phyloP scores from a whole-genome alignment of 1,139 yeast genomes.

The Groenewaldozyma sp. region DNA sequence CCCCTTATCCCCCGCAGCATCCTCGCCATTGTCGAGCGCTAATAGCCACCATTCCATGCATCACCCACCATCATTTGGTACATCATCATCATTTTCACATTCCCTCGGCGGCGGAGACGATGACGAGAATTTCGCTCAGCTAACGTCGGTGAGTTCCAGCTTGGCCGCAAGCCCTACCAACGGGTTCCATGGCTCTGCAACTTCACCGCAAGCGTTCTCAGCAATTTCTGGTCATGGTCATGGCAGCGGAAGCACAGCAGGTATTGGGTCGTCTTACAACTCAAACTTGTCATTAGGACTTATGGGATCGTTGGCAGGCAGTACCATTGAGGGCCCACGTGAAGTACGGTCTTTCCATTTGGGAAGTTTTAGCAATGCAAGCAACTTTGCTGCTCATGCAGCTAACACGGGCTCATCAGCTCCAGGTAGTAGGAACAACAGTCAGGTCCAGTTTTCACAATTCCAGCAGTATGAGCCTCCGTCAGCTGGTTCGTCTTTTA shows the following conservation, averaged over 20 bases:
- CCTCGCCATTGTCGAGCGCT: not conserved
- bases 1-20: not conserved
- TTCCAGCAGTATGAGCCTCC: not conserved
- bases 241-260: too few relatives aligned
- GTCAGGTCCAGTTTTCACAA: not conserved
- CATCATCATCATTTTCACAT: not conserved
- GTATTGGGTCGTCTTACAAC: not conserved
- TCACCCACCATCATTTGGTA: too few relatives aligned
- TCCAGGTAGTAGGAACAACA: too few relatives aligned
- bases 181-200: not conserved
- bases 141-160: not conserved
- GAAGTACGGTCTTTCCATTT: constrained; percentile 1
- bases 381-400: constrained; percentile 1
- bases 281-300: not conserved
- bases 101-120: not conserved
- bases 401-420: not conserved
- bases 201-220: too few relatives aligned
- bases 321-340: constrained; percentile 1
- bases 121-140: not conserved
- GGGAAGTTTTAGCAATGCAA: constrained; percentile 3
- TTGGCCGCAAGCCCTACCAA: not conserved
- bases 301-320: not conserved
- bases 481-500: not conserved
- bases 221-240: too few relatives aligned
- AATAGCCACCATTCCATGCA: not conserved